Evolutionary conservation across 805 yeast species (phyloP), one percentile per base, ranked within the genome.

Genomic region (Candida orba): DNA sequence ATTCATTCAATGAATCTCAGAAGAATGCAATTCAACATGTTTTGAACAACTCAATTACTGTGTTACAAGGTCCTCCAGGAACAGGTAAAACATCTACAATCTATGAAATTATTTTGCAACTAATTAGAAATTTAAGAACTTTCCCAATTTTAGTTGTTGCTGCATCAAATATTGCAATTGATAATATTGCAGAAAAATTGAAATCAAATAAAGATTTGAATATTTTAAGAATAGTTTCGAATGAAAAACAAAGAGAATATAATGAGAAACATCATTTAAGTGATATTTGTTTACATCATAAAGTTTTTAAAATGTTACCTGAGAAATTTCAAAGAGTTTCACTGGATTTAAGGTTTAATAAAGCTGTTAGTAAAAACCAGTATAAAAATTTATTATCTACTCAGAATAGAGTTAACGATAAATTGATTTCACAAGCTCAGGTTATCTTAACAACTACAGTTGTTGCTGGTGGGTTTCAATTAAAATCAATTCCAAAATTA

Each of bases 31-130:
- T 56, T 29, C 57, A 54, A 32, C 58, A 54, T 27, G 58, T 54
- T 17, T 38, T 54, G 40, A 54, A 54, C 39, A 54, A 54, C 35
- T 51, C 58, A 72, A 73, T 70, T 34, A 78, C 79, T 3, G 52
- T 83, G 15, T 67, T 84, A 17, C 90, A 82, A 59, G 91, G 90
- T 3, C 91, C 91, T 1, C 90, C 90, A 3, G 91, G 90, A 13
- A 84, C 91, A 0, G 91, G 91, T 43, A 83, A 83, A 58, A 84
- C 91, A 0, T 77, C 81, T 37, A 83, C 89, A 0, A 64, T 84
- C 24, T 78, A 81, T 39, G 90, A 83, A 53, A 66, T 81, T 18
- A 64, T 77, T 42, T 53, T 78, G 40, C 81, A 79, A 52, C 66
- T 79, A 46, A 65, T 81, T 42, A 73, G 70, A 38, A 75, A 75